Evolutionary conservation across 1,139 yeast species (phyloP).

Genomic region (Geotrichum phurueaensis): DNA sequence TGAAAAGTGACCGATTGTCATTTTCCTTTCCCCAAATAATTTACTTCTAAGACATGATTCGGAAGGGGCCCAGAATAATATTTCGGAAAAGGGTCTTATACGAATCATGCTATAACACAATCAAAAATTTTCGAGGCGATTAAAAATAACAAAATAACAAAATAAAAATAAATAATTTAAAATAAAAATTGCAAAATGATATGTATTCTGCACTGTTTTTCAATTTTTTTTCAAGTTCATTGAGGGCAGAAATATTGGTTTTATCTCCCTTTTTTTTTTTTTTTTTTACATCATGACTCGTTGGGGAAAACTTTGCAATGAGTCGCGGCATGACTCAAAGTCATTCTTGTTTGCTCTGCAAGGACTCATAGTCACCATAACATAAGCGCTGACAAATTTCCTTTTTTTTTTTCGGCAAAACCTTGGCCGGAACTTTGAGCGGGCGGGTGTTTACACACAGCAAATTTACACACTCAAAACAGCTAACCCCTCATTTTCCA

Average conservation of each 20-base stretch:
- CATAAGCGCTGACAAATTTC: neutral
- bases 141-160: neutral
- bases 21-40: neutral
- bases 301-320: neutral
- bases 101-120: neutral
- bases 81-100: neutral
- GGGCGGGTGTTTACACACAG: neutral
- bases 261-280: neutral
- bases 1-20: neutral
- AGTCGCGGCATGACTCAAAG: conserved; percentile 8
- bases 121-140: neutral
- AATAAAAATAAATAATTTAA: neutral
- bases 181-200: no score
- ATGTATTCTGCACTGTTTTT: no score
- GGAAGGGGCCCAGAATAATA: neutral
- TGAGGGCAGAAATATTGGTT: neutral
- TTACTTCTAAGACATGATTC: neutral
- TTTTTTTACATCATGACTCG: neutral
- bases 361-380: neutral
- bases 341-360: neutral
- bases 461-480: no score
- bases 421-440: neutral
- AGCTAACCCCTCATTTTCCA: neutral
- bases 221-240: neutral
- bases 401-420: neutral